These are phyloP conservation scores for Penicillium arizonense DNA, from an alignment of 495 filamentous ascomycete species.

Conservation along the genomic window DNA sequence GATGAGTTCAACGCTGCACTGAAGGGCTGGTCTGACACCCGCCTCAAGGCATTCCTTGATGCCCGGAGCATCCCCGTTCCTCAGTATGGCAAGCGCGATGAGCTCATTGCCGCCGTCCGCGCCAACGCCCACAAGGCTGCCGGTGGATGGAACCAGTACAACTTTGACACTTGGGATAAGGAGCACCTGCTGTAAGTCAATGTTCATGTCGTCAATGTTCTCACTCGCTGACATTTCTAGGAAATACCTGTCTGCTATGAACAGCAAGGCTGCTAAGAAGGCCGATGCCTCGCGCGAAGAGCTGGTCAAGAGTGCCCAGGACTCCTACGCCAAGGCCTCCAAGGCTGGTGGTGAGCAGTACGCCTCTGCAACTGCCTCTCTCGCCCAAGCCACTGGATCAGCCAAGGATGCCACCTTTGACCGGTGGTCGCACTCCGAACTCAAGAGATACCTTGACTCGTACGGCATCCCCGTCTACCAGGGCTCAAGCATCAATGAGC, in stretches of 20 bases:
- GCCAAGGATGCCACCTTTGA: constrained; percentile 74
- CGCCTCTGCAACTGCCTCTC: constrained; percentile 71
- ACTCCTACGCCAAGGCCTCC: constrained; percentile 68
- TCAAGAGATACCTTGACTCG: constrained; percentile 79
- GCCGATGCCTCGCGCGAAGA: constrained; percentile 69
- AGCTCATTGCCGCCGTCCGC: constrained; percentile 74
- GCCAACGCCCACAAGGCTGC: constrained; percentile 71
- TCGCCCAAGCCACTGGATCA: constrained; percentile 63
- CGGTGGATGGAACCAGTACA: constrained; percentile 73
- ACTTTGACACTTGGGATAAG: constrained; percentile 77
- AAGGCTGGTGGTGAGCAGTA: constrained; percentile 64
- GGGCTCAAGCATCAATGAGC: constrained; percentile 62
- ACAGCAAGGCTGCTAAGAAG: constrained; percentile 65
- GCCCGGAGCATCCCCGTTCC: constrained; percentile 64
- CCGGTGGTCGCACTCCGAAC: constrained; percentile 76
- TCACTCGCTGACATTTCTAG: constrained; percentile 34
- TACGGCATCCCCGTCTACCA: constrained; percentile 75
- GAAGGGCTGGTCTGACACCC: constrained; percentile 65
- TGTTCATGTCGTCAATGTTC: background rate
- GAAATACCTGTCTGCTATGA: constrained; percentile 66
- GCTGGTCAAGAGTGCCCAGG: constrained; percentile 67
- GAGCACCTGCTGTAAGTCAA: constrained; percentile 66
- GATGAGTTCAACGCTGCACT: constrained; percentile 66
- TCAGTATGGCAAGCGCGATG: constrained; percentile 71
- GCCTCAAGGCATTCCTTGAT: constrained; percentile 70